Percentiles rank a stretch among this genome's conserved stretches.
phyloP scores from a whole-genome alignment of 1,139 yeast genomes.

The Kodamaea sp. region DNA sequence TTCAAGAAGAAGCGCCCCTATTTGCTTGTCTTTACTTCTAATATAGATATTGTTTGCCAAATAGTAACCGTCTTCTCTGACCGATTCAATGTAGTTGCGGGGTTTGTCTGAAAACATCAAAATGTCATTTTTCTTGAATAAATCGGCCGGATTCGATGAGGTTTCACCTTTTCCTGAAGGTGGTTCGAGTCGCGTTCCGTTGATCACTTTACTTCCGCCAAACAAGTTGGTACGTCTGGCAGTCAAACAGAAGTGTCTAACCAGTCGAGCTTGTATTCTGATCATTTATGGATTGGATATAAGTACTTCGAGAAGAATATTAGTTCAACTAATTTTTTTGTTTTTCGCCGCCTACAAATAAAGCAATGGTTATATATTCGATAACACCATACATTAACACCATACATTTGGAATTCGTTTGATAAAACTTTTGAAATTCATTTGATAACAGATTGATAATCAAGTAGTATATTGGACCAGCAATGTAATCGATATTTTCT shows the following conservation, averaged over 20 bases:
- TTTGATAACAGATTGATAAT: too few species aligned
- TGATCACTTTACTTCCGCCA: constrained; percentile 28
- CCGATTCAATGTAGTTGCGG: constrained; percentile 42
- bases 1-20: constrained; percentile 58
- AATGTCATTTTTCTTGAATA: constrained; percentile 44
- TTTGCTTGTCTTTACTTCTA: constrained; percentile 44
- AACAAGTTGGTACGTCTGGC: constrained; percentile 17
- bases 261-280: constrained; percentile 8
- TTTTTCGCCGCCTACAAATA: neutral
- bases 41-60: constrained; percentile 36
- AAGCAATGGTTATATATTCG: too few species aligned
- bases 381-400: too few species aligned
- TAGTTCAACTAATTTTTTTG: neutral
- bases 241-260: neutral
- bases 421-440: too few species aligned
- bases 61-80: constrained; percentile 39
- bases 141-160: constrained; percentile 44
- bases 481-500: too few species aligned
- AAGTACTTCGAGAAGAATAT: constrained; percentile 1
- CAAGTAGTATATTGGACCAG: too few species aligned
- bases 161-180: constrained; percentile 40
- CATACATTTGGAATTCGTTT: too few species aligned
- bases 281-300: too few species aligned
- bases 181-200: constrained; percentile 21
- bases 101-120: constrained; percentile 44